Evolutionary conservation across 352 stramenopile species (phyloP).

Genomic region (Globisporangium spinosum): DNA sequence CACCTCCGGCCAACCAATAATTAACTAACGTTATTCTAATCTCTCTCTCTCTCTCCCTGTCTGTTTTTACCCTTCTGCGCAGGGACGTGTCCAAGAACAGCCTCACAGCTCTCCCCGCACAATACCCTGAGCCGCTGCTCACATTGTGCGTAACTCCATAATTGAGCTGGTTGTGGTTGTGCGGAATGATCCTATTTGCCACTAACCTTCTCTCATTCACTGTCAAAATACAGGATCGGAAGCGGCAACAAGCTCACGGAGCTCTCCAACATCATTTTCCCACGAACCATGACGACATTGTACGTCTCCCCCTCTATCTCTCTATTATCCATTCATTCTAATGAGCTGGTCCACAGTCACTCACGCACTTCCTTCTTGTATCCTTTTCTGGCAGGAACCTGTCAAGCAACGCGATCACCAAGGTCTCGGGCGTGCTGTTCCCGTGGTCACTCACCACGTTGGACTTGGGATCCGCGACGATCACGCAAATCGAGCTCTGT

Average conservation of each 20-base stretch:
- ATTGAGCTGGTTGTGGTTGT: background rate
- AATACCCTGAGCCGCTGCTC: constrained; percentile 27
- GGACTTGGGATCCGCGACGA: constrained; percentile 41
- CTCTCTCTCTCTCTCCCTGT: background rate
- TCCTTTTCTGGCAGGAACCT: constrained; percentile 33
- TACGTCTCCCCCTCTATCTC: background rate
- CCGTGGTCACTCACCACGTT: constrained; percentile 44
- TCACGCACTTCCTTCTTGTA: background rate
- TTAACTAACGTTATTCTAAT: too few species aligned
- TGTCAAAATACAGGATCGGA: constrained; percentile 20
- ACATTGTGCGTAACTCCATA: constrained; percentile 28
- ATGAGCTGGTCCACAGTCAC: background rate
- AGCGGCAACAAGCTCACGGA: constrained; percentile 42
- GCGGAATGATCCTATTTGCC: background rate
- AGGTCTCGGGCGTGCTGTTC: constrained; percentile 53
- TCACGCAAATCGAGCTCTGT: constrained; percentile 68
- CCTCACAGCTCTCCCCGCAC: constrained; percentile 30
- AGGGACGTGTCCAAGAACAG: constrained; percentile 51
- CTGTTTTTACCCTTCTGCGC: background rate
- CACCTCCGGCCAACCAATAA: background rate
- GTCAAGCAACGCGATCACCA: constrained; percentile 51
- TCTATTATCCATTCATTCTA: background rate
- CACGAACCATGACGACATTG: constrained; percentile 39
- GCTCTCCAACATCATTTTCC: constrained; percentile 51
- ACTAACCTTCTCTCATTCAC: background rate